These are phyloP conservation scores for Brassica juncea DNA, from an alignment of 345 rosid species.

Conservation along the genomic window DNA sequence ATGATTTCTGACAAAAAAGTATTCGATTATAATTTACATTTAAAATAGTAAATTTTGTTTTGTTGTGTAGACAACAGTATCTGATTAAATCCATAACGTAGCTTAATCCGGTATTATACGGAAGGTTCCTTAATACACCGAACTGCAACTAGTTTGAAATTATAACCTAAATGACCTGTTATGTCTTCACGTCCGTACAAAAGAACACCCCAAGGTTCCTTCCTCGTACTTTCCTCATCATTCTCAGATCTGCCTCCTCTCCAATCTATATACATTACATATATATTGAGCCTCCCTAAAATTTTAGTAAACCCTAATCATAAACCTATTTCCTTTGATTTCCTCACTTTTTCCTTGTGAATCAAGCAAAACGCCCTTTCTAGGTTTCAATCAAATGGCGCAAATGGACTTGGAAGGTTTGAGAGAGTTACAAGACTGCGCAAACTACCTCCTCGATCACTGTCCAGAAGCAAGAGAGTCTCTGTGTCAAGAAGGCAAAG, in stretches of 20 bases:
- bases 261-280: not conserved
- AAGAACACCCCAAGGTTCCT: slow-evolving; percentile 30
- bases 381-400: slow-evolving; percentile 41
- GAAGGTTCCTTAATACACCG: slow-evolving; percentile 32
- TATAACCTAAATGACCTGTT: slow-evolving; percentile 37
- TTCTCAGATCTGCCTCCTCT: slow-evolving; percentile 23
- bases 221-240: slow-evolving; percentile 45
- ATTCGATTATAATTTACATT: not conserved
- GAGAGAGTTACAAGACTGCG: slow-evolving; percentile 62
- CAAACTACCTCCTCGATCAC: slow-evolving; percentile 64
- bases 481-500: slow-evolving; percentile 43
- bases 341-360: slow-evolving; percentile 12
- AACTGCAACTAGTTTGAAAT: slow-evolving; percentile 30
- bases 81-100: slow-evolving; percentile 12
- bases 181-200: slow-evolving; percentile 45
- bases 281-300: not conserved
- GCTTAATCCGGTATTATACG: not conserved
- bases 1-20: slow-evolving; percentile 11
- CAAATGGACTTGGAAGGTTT: slow-evolving; percentile 60
- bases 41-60: not conserved
- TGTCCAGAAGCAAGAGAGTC: slow-evolving; percentile 56
- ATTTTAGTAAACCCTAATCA: not conserved
- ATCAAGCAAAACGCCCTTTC: slow-evolving; percentile 1
- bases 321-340: not conserved
- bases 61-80: slow-evolving; percentile 21